Conservation (phyloP, 1,284 basidiomycete species). For the Takashimella tepidaria region DNA sequence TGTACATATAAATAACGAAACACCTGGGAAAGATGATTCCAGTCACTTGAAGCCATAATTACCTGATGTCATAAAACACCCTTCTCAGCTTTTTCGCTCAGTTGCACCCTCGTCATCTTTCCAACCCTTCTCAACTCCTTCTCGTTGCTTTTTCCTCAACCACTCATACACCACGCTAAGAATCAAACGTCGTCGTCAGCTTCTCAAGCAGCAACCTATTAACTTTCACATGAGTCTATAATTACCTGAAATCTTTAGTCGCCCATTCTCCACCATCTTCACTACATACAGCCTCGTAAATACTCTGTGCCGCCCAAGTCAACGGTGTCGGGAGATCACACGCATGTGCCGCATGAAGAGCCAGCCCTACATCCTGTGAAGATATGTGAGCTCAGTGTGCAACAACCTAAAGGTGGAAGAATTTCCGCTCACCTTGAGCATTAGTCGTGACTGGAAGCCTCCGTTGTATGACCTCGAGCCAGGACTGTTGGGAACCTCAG, state of each 20-base stretch:
- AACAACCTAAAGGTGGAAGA: neutral
- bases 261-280: constrained; percentile 33
- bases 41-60: no score
- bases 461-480: constrained; percentile 34
- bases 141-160: constrained; percentile 33
- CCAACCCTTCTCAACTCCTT: constrained; percentile 42
- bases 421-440: constrained; percentile 36
- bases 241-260: constrained; percentile 40
- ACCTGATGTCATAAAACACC: no score
- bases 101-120: no score
- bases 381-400: neutral
- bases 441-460: constrained; percentile 41
- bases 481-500: constrained; percentile 30
- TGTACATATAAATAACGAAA: no score
- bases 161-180: constrained; percentile 45
- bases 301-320: constrained; percentile 38
- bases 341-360: constrained; percentile 32
- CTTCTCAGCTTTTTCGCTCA: no score
- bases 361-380: constrained; percentile 37
- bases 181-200: no score
- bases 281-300: constrained; percentile 37
- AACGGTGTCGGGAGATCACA: constrained; percentile 36
- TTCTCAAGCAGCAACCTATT: neutral
- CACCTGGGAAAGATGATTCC: no score
- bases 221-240: neutral